These are phyloP conservation scores for Malassezia globosa DNA, from an alignment of 1,284 basidiomycete species.

Conservation along the genomic window DNA sequence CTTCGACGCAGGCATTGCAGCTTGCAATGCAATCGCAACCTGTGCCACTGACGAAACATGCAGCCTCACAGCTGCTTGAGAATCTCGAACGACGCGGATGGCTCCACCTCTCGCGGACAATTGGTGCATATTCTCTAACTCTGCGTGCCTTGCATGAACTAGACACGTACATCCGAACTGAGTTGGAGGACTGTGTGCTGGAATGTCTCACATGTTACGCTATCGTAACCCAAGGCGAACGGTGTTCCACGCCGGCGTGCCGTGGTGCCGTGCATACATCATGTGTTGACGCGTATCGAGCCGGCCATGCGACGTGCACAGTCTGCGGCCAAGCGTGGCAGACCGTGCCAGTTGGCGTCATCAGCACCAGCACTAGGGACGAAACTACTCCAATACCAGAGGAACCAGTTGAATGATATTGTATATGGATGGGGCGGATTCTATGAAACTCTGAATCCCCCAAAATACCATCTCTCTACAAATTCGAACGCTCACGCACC, in stretches of 20 bases:
- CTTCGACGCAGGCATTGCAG: constrained; percentile 14
- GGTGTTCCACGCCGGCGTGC: constrained; percentile 6
- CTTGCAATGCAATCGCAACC: constrained; percentile 7
- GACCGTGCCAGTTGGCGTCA: not conserved
- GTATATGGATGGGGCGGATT: not conserved
- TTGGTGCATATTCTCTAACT: constrained; percentile 8
- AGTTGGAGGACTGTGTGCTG: constrained; percentile 8
- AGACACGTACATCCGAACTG: constrained; percentile 14
- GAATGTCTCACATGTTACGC: constrained; percentile 14
- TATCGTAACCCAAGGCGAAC: constrained; percentile 14
- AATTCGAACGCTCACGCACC: constrained; percentile 27
- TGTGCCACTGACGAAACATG: constrained; percentile 13
- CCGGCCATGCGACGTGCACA: constrained; percentile 1
- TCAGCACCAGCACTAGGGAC: too few relatives aligned
- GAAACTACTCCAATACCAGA: too few relatives aligned
- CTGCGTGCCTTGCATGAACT: constrained; percentile 15
- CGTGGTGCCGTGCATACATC: constrained; percentile 13
- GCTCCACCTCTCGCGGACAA: constrained; percentile 1
- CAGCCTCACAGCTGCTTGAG: constrained; percentile 12
- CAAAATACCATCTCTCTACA: not conserved
- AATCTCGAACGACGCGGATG: constrained; percentile 11
- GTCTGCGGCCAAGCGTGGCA: constrained; percentile 10
- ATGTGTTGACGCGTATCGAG: not conserved
- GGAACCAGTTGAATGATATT: too few relatives aligned
- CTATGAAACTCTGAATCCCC: not conserved